Evolutionary conservation across 768 basidiomycete species (phyloP).

Genomic region (Lepiota brunneoincarnata): DNA sequence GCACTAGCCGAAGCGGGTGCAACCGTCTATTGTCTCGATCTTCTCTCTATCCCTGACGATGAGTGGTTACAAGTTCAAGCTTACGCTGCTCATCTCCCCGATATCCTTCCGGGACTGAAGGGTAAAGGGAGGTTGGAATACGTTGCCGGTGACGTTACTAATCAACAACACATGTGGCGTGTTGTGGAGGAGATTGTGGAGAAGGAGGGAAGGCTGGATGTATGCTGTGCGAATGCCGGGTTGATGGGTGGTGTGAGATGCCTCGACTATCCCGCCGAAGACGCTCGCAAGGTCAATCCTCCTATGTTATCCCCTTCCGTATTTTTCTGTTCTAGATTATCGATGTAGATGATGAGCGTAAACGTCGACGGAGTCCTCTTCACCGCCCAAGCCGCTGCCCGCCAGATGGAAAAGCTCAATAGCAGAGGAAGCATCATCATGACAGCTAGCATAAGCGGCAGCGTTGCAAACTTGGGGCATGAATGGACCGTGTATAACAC

Average conservation of each 20-base stretch:
- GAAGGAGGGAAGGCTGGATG: slow-evolving; percentile 60
- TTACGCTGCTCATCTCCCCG: slow-evolving; percentile 34
- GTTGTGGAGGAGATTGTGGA: slow-evolving; percentile 49
- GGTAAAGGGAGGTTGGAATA: slow-evolving; percentile 42
- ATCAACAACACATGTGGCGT: slow-evolving; percentile 48
- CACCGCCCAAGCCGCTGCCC: slow-evolving; percentile 59
- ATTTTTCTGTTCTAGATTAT: neutral
- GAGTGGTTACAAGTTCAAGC: slow-evolving; percentile 24
- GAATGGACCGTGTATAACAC: slow-evolving; percentile 73
- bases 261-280: slow-evolving; percentile 52
- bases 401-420: slow-evolving; percentile 51
- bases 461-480: slow-evolving; percentile 54
- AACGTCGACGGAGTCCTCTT: slow-evolving; percentile 60
- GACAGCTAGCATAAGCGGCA: slow-evolving; percentile 60
- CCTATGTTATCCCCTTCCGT: neutral
- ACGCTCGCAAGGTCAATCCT: slow-evolving; percentile 49
- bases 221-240: slow-evolving; percentile 67
- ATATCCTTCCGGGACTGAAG: slow-evolving; percentile 1
- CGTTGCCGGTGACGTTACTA: slow-evolving; percentile 51
- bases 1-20: slow-evolving; percentile 25
- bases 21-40: slow-evolving; percentile 59
- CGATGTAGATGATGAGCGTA: slow-evolving; percentile 41
- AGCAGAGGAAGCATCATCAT: slow-evolving; percentile 54
- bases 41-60: slow-evolving; percentile 42
- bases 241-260: slow-evolving; percentile 49